phyloP scores from a whole-genome alignment of 768 basidiomycete genomes.

The Phylloporus scabripes region DNA sequence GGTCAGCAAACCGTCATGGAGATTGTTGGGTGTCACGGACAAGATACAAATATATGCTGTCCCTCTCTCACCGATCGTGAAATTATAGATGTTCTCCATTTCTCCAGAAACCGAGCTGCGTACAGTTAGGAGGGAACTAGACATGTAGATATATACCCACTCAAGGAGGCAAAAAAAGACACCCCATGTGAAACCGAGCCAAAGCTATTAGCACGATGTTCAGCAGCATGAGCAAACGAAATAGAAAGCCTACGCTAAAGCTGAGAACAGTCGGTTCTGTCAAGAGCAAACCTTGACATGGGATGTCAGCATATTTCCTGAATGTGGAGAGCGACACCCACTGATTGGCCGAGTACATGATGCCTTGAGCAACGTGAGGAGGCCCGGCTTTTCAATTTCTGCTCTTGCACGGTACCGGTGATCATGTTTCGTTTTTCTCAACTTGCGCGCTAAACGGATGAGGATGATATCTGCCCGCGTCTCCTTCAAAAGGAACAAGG shows the following conservation, averaged over 20 bases:
- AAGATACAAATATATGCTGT: constrained; percentile 52
- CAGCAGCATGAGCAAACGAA: background rate
- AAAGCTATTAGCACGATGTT: constrained; percentile 39
- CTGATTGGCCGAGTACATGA: constrained; percentile 69
- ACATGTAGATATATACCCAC: constrained; percentile 28
- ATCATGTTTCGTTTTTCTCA: constrained; percentile 64
- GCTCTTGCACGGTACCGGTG: constrained; percentile 53
- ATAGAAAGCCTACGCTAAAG: constrained; percentile 52
- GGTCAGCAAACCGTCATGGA: background rate
- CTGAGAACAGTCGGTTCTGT: constrained; percentile 66
- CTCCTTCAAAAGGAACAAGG: constrained; percentile 60
- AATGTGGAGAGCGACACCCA: constrained; percentile 35
- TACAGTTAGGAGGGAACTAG: constrained; percentile 1
- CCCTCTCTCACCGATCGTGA: constrained; percentile 55
- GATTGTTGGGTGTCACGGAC: constrained; percentile 31
- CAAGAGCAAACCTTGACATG: constrained; percentile 18
- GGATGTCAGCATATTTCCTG: background rate
- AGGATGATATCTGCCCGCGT: constrained; percentile 71
- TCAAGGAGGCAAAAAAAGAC: constrained; percentile 64
- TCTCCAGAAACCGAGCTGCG: constrained; percentile 51
- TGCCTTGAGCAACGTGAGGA: constrained; percentile 58
- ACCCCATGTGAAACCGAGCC: constrained; percentile 74
- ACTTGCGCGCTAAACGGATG: constrained; percentile 52
- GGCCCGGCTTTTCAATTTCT: constrained; percentile 55
- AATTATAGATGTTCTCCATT: constrained; percentile 53